Evolutionary conservation across 371 early-diverging fungal species (phyloP).

Genomic region (Basidiobolus meristosporus): DNA sequence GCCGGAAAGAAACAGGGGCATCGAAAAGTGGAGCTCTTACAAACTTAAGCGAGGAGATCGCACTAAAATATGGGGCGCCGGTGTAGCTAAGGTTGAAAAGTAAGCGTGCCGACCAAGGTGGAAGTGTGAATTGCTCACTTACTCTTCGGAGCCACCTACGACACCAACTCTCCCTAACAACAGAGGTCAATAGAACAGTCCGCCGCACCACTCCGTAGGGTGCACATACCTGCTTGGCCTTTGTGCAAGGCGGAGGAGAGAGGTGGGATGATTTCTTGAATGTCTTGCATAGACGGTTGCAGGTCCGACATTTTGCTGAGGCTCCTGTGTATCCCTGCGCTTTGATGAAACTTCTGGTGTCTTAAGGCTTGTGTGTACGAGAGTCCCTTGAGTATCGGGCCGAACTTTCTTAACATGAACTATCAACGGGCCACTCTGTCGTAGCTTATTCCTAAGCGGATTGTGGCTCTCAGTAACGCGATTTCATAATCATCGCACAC

Average conservation of each 20-base stretch:
- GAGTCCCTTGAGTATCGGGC: no score
- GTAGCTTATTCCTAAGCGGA: no score
- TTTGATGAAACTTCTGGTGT: no score
- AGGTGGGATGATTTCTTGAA: conserved; percentile 67
- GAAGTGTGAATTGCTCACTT: conserved; percentile 5
- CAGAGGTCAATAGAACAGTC: neutral
- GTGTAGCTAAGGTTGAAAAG: conserved; percentile 34
- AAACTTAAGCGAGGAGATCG: conserved; percentile 50
- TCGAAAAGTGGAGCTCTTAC: conserved; percentile 16
- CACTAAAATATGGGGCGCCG: conserved; percentile 89
- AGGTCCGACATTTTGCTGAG: no score
- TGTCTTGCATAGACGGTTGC: no score
- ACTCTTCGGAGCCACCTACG: conserved; percentile 65
- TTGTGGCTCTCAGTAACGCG: no score
- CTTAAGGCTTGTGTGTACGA: no score
- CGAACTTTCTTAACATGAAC: no score
- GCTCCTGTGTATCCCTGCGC: no score
- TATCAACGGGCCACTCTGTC: no score
- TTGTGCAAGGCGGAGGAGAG: conserved; percentile 48
- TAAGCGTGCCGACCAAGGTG: neutral
- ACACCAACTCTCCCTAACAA: conserved; percentile 38
- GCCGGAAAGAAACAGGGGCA: neutral
- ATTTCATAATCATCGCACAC: no score
- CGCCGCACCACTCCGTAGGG: neutral
- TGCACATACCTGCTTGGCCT: conserved; percentile 58